phyloP scores from a whole-genome alignment of 352 stramenopile species.

The Plasmopara halstedii region DNA sequence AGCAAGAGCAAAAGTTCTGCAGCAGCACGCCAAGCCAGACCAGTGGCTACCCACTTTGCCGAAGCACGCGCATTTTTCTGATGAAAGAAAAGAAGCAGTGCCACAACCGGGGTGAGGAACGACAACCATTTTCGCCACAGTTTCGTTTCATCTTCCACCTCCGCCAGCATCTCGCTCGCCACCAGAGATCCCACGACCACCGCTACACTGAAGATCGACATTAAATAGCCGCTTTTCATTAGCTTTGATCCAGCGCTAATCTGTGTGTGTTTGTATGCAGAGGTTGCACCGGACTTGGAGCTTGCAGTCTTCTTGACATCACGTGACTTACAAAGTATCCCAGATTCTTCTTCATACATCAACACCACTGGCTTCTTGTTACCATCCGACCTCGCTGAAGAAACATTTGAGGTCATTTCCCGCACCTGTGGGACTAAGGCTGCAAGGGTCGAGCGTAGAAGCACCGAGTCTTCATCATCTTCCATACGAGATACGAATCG shows the following conservation, averaged over 20 bases:
- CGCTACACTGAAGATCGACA: slow-evolving; percentile 59
- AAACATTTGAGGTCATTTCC: slow-evolving; percentile 11
- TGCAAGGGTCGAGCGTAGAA: slow-evolving; percentile 43
- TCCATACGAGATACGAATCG: slow-evolving; percentile 30
- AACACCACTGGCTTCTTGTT: slow-evolving; percentile 35
- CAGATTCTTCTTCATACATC: slow-evolving; percentile 43
- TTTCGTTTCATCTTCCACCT: slow-evolving; percentile 14
- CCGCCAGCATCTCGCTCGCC: slow-evolving; percentile 47
- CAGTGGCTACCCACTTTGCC: slow-evolving; percentile 76
- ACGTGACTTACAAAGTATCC: slow-evolving; percentile 18
- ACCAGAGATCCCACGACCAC: slow-evolving; percentile 61
- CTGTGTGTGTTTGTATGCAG: slow-evolving; percentile 11
- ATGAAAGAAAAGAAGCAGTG: slow-evolving; percentile 67
- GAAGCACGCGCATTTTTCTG: slow-evolving; percentile 61
- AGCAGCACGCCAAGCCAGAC: slow-evolving; percentile 64
- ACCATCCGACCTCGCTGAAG: slow-evolving; percentile 8
- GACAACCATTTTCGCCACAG: slow-evolving; percentile 57
- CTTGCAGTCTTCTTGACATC: slow-evolving; percentile 1
- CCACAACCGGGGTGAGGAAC: slow-evolving; percentile 54
- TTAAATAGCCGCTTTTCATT: slow-evolving; percentile 48
- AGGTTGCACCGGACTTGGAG: slow-evolving; percentile 3
- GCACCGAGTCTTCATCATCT: slow-evolving; percentile 40
- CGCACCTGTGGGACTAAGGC: slow-evolving; percentile 28
- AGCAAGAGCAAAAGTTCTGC: slow-evolving; percentile 65
- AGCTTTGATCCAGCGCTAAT: slow-evolving; percentile 23